Conservation (phyloP, 2,329 filamentous ascomycete genomes). For the Ascochyta viciae-villosae region DNA sequence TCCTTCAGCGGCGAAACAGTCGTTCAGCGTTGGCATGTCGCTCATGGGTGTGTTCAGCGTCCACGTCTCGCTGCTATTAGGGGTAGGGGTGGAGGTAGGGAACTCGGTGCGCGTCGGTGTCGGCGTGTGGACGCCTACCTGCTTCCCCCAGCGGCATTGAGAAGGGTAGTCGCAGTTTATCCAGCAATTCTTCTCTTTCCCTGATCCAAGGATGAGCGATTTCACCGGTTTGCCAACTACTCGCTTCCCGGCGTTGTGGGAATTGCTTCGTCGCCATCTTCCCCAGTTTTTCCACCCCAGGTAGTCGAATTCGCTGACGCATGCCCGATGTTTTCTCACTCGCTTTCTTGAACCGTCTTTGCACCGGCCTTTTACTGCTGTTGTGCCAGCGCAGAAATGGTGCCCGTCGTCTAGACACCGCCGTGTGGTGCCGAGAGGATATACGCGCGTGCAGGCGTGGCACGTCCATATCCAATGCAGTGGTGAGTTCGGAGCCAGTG, state of each 20-base stretch:
- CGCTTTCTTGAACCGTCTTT: slow-evolving; percentile 10
- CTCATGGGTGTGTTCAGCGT: background rate
- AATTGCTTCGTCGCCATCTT: slow-evolving; percentile 46
- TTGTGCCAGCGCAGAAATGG: slow-evolving; percentile 59
- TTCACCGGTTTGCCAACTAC: background rate
- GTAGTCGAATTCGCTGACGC: slow-evolving; percentile 62
- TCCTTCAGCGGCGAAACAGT: background rate
- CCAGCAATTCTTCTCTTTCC: slow-evolving; percentile 50
- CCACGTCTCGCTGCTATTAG: background rate
- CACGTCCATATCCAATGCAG: slow-evolving; percentile 62
- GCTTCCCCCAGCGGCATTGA: slow-evolving; percentile 52
- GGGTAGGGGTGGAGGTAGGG: background rate
- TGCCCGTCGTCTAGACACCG: slow-evolving; percentile 63
- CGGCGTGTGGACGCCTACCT: slow-evolving; percentile 39
- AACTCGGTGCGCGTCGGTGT: background rate
- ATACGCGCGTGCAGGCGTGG: slow-evolving; percentile 58
- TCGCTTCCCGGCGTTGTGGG: slow-evolving; percentile 17
- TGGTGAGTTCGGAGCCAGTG: slow-evolving; percentile 29
- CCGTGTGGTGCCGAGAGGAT: slow-evolving; percentile 58
- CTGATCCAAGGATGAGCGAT: background rate
- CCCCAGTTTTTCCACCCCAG: slow-evolving; percentile 58
- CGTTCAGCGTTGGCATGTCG: background rate
- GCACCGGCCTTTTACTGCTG: slow-evolving; percentile 46
- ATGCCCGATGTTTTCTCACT: slow-evolving; percentile 50
- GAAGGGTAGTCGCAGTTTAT: slow-evolving; percentile 55